Evolutionary conservation across 2,329 filamentous ascomycete genomes (phyloP), one percentile per base, ranked within the genome.

Genomic region (Xylogone sp.): DNA sequence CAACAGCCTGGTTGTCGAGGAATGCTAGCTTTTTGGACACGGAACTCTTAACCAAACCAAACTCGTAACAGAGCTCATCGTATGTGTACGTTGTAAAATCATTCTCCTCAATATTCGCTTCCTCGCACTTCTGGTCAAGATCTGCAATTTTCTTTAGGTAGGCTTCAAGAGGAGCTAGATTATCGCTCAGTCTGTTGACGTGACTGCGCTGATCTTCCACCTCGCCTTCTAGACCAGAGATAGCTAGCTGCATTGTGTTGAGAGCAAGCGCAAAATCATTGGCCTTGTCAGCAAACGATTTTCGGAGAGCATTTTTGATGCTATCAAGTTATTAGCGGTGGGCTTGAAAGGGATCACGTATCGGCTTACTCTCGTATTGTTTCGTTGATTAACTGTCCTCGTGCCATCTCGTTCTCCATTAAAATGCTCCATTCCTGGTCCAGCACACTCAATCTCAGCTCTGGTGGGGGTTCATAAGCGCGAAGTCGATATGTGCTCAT

Each of bases 31-130:
- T 99, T 77, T 97, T 99, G 58, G 91, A 87, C 22, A 97, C 93
- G 10, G 89, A 94, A 24, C 88, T 87, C 67, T 91, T 92, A 52
- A 97, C 94, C 24, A 99, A 79, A 16, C 90, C 86, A 53, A 97
- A 79, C 71, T 99, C 94, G 72, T 99, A 99, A 54, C 85, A 84
- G 42, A 99, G 79, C 71, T 99, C 94, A 66, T 99, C 94, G 68
- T 97, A 94, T 9, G 93, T 96, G 72, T 97, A 97, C 8, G 93
- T 97, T n/a, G 94, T 99, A 69, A 94, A 97, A 74, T 99, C 94
- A 70, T 99, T 99, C 65, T 99, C 94, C 70, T 99, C 94, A 57
- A 99, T 97, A 68, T 99, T 97, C 56, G 94, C 94, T 74, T 97
- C 93, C 54, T 86, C 82, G 68, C 94, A 99, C 71, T 96, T 90